phyloP scores from a whole-genome alignment of 2,329 filamentous ascomycete species.

The Hymenotorrendiella dingleyae region DNA sequence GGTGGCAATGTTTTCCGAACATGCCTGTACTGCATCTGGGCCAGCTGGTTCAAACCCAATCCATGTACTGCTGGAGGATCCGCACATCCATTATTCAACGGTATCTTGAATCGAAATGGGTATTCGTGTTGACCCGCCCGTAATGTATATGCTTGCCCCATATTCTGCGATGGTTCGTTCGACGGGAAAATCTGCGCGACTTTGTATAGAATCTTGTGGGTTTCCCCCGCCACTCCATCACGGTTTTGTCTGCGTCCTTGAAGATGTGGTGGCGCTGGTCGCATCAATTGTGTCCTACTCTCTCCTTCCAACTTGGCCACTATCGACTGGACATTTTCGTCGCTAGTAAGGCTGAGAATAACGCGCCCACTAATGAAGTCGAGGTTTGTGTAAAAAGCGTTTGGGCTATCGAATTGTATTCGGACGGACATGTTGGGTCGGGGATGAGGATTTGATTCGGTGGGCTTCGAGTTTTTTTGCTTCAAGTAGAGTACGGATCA shows the following conservation, averaged over 20 bases:
- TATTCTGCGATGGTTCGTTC: constrained; percentile 28
- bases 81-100: constrained; percentile 64
- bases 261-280: constrained; percentile 20
- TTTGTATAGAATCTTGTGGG: constrained; percentile 70
- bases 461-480: too few relatives aligned
- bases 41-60: constrained; percentile 56
- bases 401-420: constrained; percentile 59
- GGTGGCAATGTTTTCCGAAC: constrained; percentile 84
- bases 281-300: constrained; percentile 52
- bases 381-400: constrained; percentile 73
- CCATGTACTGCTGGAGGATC: constrained; percentile 48
- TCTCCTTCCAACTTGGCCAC: constrained; percentile 82
- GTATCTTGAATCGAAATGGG: constrained; percentile 71
- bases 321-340: constrained; percentile 66
- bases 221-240: constrained; percentile 43
- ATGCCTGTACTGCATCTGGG: constrained; percentile 60
- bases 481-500: too few relatives aligned
- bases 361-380: constrained; percentile 63
- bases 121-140: constrained; percentile 69
- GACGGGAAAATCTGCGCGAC: constrained; percentile 65
- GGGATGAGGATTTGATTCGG: too few relatives aligned
- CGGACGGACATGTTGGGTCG: constrained; percentile 59
- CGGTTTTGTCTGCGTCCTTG: constrained; percentile 16
- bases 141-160: constrained; percentile 47
- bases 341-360: constrained; percentile 51